phyloP scores from a whole-genome alignment of 768 basidiomycete genomes.

The Termitomyces sp. region DNA sequence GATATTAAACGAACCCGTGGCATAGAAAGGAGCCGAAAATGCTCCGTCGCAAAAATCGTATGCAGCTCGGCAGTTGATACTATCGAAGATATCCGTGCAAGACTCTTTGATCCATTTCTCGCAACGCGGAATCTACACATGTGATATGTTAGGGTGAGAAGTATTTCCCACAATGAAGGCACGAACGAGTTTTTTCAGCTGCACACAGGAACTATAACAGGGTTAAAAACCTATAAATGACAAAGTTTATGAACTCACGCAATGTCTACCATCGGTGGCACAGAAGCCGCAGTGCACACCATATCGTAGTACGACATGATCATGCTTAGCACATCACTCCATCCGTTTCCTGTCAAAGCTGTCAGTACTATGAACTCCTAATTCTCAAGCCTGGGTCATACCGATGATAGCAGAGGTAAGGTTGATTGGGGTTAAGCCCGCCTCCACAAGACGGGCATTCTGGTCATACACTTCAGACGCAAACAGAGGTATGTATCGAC shows the following conservation, averaged over 20 bases:
- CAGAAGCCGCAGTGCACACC: constrained; percentile 51
- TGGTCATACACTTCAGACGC: constrained; percentile 77
- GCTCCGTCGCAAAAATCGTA: constrained; percentile 56
- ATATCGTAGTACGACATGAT: constrained; percentile 44
- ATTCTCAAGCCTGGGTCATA: constrained; percentile 18
- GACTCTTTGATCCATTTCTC: constrained; percentile 48
- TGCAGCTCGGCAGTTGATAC: constrained; percentile 63
- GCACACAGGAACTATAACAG: constrained; percentile 45
- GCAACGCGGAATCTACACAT: constrained; percentile 61
- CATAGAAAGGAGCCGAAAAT: constrained; percentile 41
- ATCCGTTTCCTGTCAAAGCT: constrained; percentile 51
- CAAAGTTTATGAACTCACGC: constrained; percentile 41
- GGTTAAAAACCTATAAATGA: background rate
- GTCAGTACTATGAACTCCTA: background rate
- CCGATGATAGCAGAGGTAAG: constrained; percentile 75
- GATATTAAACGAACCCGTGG: constrained; percentile 33
- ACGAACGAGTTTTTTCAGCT: constrained; percentile 59
- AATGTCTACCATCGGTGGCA: constrained; percentile 45
- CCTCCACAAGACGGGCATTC: constrained; percentile 53
- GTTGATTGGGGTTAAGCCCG: constrained; percentile 59
- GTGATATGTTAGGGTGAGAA: background rate
- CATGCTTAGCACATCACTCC: constrained; percentile 54
- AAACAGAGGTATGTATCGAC: constrained; percentile 71
- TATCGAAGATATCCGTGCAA: constrained; percentile 66
- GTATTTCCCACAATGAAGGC: background rate